Percentiles rank a stretch among this genome's conserved stretches.
phyloP scores from a whole-genome alignment of 2,329 filamentous ascomycete genomes.

The Hymenoscyphus infarciens region DNA sequence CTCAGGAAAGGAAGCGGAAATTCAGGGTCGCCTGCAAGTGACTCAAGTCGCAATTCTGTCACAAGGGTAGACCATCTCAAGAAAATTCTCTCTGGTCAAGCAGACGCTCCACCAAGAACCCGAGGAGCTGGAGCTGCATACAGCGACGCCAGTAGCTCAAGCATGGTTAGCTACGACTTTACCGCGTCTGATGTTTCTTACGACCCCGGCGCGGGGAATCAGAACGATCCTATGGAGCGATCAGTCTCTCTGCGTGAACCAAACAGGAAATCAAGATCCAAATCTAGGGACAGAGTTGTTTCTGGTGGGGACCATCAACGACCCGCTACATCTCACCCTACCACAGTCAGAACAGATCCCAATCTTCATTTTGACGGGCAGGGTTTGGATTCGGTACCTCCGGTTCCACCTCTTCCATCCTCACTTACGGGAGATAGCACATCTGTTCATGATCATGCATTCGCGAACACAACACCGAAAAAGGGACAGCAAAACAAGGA shows the following conservation, averaged over 20 bases:
- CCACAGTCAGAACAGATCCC: slow-evolving; percentile 13
- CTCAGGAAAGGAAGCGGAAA: slow-evolving; percentile 53
- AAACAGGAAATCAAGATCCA: slow-evolving; percentile 29
- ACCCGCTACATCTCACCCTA: slow-evolving; percentile 27
- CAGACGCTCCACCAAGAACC: slow-evolving; percentile 36
- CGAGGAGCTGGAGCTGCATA: slow-evolving; percentile 42
- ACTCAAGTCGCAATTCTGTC: slow-evolving; percentile 48
- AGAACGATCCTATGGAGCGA: slow-evolving; percentile 24
- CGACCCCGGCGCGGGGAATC: slow-evolving; percentile 37
- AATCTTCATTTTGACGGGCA: slow-evolving; percentile 23
- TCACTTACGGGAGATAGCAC: slow-evolving; percentile 23
- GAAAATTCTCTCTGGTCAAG: slow-evolving; percentile 54
- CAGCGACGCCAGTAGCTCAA: slow-evolving; percentile 58
- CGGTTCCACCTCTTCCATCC: slow-evolving; percentile 33
- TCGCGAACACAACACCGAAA: slow-evolving; percentile 14
- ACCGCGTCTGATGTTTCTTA: slow-evolving; percentile 65
- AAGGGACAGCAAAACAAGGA: slow-evolving; percentile 26
- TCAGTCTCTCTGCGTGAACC: slow-evolving; percentile 29
- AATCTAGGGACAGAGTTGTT: slow-evolving; percentile 31
- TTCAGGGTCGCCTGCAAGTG: slow-evolving; percentile 42
- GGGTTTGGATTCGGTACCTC: slow-evolving; percentile 28
- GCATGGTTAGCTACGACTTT: slow-evolving; percentile 67
- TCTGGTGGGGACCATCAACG: slow-evolving; percentile 23
- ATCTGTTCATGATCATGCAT: slow-evolving; percentile 26
- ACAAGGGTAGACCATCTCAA: slow-evolving; percentile 63